Evolutionary conservation across 73 alveolate species (phyloP).

Genomic region (Paramecium caudatum): DNA sequence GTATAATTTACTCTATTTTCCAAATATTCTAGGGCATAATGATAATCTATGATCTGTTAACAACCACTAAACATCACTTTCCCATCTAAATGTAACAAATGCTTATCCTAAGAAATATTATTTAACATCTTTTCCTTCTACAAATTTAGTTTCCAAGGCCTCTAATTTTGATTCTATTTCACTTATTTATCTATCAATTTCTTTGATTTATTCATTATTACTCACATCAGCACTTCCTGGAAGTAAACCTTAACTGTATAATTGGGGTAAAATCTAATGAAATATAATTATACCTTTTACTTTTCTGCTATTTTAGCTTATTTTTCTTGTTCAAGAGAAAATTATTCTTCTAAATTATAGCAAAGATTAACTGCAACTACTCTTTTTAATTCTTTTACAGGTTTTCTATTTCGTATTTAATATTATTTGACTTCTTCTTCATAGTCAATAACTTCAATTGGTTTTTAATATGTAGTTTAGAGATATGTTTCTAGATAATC

Average conservation of each 20-base stretch:
- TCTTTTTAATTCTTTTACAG: not conserved
- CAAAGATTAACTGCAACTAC: slow-evolving; percentile 40
- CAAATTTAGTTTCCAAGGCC: slow-evolving; percentile 43
- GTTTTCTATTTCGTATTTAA: not conserved
- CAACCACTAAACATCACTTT: slow-evolving; percentile 63
- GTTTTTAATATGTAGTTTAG: not conserved
- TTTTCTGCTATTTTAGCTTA: not conserved
- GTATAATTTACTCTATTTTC: slow-evolving; percentile 41
- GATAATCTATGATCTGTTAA: slow-evolving; percentile 16
- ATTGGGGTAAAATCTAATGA: not conserved
- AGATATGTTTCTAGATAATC: not conserved
- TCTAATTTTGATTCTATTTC: slow-evolving; percentile 47
- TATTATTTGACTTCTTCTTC: slow-evolving; percentile 35
- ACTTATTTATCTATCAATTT: not conserved
- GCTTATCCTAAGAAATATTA: slow-evolving; percentile 73
- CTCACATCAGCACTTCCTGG: slow-evolving; percentile 26
- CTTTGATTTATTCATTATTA: not conserved
- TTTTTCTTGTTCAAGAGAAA: not conserved
- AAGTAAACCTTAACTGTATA: slow-evolving; percentile 24
- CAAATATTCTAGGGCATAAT: not conserved
- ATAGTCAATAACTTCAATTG: not conserved
- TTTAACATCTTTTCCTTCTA: slow-evolving; percentile 40
- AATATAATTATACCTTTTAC: not conserved
- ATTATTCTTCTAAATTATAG: slow-evolving; percentile 18
- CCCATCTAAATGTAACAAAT: slow-evolving; percentile 72